Conservation (phyloP, 108 stramenopile genomes). For the Nannochloropsis gaditana region DNA sequence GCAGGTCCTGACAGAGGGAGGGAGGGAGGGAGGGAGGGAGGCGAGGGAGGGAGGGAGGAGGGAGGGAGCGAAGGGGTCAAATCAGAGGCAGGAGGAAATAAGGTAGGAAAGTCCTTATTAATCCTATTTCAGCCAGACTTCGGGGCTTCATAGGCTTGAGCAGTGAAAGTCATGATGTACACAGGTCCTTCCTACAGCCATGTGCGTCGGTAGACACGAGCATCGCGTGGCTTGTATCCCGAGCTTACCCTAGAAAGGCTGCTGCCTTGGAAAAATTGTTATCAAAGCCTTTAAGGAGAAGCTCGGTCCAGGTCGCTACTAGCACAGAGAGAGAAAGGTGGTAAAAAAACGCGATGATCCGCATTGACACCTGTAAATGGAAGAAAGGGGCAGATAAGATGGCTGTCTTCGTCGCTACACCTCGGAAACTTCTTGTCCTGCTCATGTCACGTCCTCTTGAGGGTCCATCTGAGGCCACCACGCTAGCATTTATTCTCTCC, state of each 20-base stretch:
- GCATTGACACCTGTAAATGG: background rate
- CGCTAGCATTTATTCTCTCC: background rate
- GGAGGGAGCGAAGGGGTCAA: background rate
- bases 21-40: background rate
- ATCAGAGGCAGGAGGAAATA: background rate
- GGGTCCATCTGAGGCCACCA: background rate
- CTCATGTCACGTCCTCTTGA: background rate
- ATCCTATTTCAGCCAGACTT: too few species aligned
- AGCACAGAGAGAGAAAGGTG: background rate
- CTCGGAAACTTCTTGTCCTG: background rate
- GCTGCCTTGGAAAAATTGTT: background rate
- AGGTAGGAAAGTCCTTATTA: background rate
- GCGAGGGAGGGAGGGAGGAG: background rate
- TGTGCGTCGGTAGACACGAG: too few species aligned
- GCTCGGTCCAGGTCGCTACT: background rate
- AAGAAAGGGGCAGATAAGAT: background rate
- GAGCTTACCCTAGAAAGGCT: background rate
- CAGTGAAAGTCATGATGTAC: too few species aligned
- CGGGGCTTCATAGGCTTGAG: too few species aligned
- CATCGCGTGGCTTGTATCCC: background rate
- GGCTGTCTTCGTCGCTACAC: background rate
- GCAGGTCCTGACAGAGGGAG: background rate
- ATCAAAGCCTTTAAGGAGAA: background rate
- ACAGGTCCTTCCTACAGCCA: too few species aligned
- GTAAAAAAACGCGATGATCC: constrained; percentile 1